Evolutionary conservation across 73 alveolate species (phyloP), one percentile per base, ranked within the genome.

Genomic region (Paramecium octaurelia): DNA sequence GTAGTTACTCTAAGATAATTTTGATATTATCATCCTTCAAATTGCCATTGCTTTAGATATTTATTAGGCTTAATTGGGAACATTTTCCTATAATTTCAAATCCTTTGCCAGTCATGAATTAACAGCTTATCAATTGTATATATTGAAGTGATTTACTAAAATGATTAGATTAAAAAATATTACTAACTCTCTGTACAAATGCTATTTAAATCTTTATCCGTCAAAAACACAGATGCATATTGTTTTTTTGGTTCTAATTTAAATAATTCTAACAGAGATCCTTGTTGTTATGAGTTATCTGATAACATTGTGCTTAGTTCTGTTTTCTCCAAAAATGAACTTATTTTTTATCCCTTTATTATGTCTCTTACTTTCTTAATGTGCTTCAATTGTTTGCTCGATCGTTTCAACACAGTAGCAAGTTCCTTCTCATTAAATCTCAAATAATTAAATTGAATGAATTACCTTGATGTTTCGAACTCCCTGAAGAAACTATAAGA

Each of bases 61-160:
- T 80, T 4, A 80, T 42, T 27, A 24, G 27, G 8, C 76, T 80
- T 80, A 80, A 80, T 21, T 44, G 50, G 2, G 20, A 0, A 46
- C 91, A 80, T 23, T 27, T 44, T 20, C 36, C 57, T 7, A 80
- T 44, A 8, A 5, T 9, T 80, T 80, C 91, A 46, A 80, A 80
- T 5, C 91, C 91, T 46, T 80, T 80, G 1, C 91, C 91, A 21
- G 91, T 80, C 76, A 80, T 46, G 14, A 80, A 80, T 48, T 80
- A 35, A 46, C 91, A 80, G 11, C 91, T 80, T 0, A 80, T 42
- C 18, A 80, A 43, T 80, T 40, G 12, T 27, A 80, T 80, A 35
- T 44, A 80, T 46, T 80, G 18, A 2, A 80, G 91, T 21, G 91
- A 80, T 80, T 24, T 64, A n/a, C 84, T 64, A 64, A 27, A 48